These are phyloP conservation scores for Silybum marianum DNA, from an alignment of 129 eudicot species.

Conservation along the genomic window DNA sequence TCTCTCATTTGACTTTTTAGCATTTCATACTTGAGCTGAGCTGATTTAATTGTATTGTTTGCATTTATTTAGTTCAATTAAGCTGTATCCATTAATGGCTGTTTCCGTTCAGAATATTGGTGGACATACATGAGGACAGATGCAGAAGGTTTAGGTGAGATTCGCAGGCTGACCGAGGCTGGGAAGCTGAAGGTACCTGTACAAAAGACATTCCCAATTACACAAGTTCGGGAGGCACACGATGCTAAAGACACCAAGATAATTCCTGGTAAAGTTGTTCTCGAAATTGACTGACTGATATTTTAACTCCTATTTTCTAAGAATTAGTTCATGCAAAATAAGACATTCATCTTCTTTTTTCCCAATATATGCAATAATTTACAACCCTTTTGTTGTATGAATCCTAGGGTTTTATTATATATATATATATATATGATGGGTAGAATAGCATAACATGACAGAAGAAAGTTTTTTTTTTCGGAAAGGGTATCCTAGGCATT, in stretches of 20 bases:
- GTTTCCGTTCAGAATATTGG: constrained; percentile 61
- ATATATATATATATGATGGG: not conserved
- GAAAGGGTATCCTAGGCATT: too few species aligned
- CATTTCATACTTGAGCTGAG: not conserved
- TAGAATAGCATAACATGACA: constrained; percentile 11
- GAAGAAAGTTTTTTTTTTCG: too few species aligned
- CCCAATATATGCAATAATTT: constrained; percentile 27
- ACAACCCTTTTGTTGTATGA: constrained; percentile 30
- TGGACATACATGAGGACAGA: constrained; percentile 98
- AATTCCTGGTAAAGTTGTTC: constrained; percentile 89
- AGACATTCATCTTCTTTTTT: not conserved
- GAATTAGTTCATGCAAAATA: constrained; percentile 20
- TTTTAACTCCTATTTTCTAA: not conserved
- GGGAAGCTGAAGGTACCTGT: constrained; percentile 86
- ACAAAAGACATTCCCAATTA: constrained; percentile 67
- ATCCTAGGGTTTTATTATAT: not conserved
- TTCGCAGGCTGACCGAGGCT: constrained; percentile 59
- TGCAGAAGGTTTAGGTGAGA: constrained; percentile 80
- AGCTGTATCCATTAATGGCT: not conserved
- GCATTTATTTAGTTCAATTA: not conserved
- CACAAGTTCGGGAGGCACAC: constrained; percentile 86
- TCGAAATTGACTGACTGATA: constrained; percentile 65
- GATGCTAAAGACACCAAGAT: constrained; percentile 78
- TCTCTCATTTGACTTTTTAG: not conserved
- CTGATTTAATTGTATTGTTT: not conserved